A percentile compares a stretch with the other conserved stretches of the same genome.
phyloP scores from a whole-genome alignment of 345 rosid genomes.

The Salix arbutifolia region DNA sequence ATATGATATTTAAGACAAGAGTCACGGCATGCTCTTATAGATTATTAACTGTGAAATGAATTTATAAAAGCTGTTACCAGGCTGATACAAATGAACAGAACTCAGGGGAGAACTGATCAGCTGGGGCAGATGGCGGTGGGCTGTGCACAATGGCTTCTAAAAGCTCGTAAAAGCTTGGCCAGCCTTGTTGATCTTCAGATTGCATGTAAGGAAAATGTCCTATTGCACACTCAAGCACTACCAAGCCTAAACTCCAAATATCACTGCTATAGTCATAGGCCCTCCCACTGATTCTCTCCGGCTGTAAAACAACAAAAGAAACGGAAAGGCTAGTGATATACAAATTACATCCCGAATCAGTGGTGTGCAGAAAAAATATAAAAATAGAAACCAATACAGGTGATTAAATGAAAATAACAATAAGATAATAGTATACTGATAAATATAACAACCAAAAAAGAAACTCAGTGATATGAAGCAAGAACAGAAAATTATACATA shows the following conservation, averaged over 20 bases:
- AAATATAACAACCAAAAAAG: neutral
- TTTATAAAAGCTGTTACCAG: conserved; percentile 43
- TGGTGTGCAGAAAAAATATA: neutral
- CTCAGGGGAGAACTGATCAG: conserved; percentile 64
- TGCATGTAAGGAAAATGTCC: conserved; percentile 82
- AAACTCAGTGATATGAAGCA: neutral
- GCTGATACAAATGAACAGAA: conserved; percentile 83
- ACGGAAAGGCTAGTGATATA: too few relatives aligned
- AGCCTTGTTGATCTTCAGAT: conserved; percentile 55
- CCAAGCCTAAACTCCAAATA: conserved; percentile 94
- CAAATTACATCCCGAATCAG: conserved; percentile 14
- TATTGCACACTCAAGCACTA: conserved; percentile 81
- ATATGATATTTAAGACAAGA: neutral
- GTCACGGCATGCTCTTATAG: neutral
- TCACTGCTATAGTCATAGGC: conserved; percentile 69
- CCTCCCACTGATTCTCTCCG: conserved; percentile 76
- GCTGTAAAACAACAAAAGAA: conserved; percentile 42
- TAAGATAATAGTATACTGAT: neutral
- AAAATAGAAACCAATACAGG: neutral
- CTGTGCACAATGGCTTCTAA: conserved; percentile 83
- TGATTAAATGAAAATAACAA: neutral
- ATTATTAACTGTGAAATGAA: too few relatives aligned
- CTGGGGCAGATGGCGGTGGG: conserved; percentile 68
- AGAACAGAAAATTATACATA: conserved; percentile 34
- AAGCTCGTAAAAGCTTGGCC: conserved; percentile 76